Conservation (phyloP, 345 rosid genomes). For the Hibiscus tridactylites region DNA sequence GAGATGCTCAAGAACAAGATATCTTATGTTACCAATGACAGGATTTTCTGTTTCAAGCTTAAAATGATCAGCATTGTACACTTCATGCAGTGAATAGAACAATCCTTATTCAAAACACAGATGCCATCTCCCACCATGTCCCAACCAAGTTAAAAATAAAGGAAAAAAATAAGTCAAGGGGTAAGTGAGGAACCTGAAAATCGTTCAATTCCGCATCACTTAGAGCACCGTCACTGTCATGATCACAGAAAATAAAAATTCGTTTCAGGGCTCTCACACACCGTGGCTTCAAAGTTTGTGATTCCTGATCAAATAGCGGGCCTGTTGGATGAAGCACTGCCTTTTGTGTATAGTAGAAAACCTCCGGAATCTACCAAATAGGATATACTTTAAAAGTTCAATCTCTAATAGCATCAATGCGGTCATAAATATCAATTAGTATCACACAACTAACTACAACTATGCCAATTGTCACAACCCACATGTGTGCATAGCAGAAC, state of each 20-base stretch:
- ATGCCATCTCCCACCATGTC: neutral
- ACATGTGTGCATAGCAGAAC: no score
- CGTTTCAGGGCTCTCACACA: conserved; percentile 86
- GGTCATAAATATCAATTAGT: neutral
- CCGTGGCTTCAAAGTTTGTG: conserved; percentile 68
- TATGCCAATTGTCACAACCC: neutral
- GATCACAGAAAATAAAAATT: conserved; percentile 64
- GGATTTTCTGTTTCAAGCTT: neutral
- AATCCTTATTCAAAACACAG: neutral
- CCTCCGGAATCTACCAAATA: conserved; percentile 49
- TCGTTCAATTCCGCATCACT: conserved; percentile 61
- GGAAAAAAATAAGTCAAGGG: neutral
- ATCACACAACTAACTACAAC: neutral
- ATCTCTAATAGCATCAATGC: neutral
- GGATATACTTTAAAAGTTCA: neutral
- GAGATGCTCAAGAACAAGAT: conserved; percentile 4
- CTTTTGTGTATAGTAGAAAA: conserved; percentile 72
- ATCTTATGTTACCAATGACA: neutral
- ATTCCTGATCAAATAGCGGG: conserved; percentile 72
- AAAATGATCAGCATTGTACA: neutral
- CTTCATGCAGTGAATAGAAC: neutral
- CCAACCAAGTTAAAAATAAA: neutral
- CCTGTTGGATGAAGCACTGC: conserved; percentile 75
- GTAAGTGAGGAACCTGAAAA: conserved; percentile 47
- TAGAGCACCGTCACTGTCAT: conserved; percentile 60